A percentile compares a stretch with the other conserved stretches of the same genome.
Evolutionary conservation across 257 asterid species (phyloP).

Genomic region (Ajuga chamaepitys): DNA sequence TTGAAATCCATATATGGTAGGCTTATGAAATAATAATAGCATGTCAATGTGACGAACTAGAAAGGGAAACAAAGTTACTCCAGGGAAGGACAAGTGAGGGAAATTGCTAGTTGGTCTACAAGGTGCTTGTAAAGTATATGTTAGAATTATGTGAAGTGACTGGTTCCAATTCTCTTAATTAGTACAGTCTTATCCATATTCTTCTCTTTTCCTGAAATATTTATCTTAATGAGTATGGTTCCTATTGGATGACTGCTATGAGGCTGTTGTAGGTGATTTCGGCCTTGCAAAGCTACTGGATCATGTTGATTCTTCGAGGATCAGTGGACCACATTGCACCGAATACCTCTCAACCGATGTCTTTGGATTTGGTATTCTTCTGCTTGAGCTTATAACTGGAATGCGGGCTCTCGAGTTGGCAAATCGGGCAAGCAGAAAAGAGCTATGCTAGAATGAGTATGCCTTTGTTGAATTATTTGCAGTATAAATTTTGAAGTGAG

Average conservation of each 20-base stretch:
- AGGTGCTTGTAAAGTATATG: neutral
- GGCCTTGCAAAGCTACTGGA: constrained; percentile 96
- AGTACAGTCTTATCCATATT: constrained; percentile 6
- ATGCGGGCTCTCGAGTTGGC: constrained; percentile 87
- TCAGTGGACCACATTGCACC: constrained; percentile 98
- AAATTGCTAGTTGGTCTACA: neutral
- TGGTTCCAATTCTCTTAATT: neutral
- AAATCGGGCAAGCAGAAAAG: constrained; percentile 81
- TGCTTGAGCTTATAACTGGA: constrained; percentile 88
- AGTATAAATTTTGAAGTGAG: neutral
- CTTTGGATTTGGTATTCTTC: constrained; percentile 89
- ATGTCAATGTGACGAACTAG: neutral
- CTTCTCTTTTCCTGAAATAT: neutral
- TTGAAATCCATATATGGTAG: neutral
- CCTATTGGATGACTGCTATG: constrained; percentile 72
- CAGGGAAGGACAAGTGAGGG: neutral
- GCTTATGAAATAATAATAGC: neutral
- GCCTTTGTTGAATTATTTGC: neutral
- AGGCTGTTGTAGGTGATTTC: constrained; percentile 90
- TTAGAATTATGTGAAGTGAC: neutral
- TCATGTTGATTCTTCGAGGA: constrained; percentile 91
- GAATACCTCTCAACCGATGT: constrained; percentile 97
- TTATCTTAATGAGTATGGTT: no score
- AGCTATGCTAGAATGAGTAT: constrained; percentile 87
- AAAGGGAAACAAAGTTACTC: neutral